These are phyloP conservation scores for Botrytis galanthina DNA, from an alignment of 2,329 filamentous ascomycete genomes.

Conservation along the genomic window DNA sequence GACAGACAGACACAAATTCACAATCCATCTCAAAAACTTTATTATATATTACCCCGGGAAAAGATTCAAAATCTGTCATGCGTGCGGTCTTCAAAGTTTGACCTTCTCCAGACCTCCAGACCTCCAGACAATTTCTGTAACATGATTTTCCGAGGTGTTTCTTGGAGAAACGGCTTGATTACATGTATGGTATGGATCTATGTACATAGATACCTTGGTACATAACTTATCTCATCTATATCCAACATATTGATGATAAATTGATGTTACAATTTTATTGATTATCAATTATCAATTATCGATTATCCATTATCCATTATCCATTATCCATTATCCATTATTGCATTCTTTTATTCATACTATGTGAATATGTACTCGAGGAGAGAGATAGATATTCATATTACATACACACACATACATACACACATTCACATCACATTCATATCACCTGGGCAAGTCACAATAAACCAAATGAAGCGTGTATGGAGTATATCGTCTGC, in stretches of 20 bases:
- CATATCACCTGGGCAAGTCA: not conserved
- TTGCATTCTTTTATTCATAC: constrained; percentile 4
- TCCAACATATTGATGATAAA: not conserved
- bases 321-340: not conserved
- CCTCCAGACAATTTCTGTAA: constrained; percentile 2
- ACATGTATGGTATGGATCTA: not conserved
- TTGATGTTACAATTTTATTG: not conserved
- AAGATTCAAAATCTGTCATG: not conserved
- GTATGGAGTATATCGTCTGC: not conserved
- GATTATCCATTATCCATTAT: no score
- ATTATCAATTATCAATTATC: not conserved
- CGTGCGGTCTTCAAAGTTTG: not conserved
- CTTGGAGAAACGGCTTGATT: not conserved
- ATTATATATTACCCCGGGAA: not conserved
- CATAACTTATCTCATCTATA: not conserved
- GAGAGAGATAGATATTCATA: not conserved
- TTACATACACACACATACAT: no score
- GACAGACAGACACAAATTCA: no score
- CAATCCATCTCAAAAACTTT: not conserved
- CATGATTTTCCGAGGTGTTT: not conserved
- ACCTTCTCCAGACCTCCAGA: not conserved
- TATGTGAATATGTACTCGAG: not conserved
- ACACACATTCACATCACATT: no score
- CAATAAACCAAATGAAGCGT: not conserved
- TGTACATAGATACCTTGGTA: no score